phyloP scores from a whole-genome alignment of 2,329 filamentous ascomycete species.

The Penicillium janthinellum region DNA sequence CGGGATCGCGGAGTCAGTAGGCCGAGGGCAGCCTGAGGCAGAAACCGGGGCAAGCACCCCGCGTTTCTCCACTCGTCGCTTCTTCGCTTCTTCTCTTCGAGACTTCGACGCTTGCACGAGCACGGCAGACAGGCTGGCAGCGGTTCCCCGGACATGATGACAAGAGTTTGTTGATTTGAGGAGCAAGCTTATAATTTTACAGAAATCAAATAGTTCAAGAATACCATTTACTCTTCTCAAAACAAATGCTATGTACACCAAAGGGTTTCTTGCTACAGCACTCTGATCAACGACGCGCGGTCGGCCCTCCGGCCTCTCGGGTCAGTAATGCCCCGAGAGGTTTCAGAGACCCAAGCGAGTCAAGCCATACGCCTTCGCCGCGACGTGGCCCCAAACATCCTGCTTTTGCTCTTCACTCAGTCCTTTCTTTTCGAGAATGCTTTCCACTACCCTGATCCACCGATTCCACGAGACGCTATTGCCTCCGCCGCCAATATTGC shows the following conservation, averaged over 20 bases:
- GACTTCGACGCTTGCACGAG: neutral
- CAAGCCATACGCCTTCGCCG: slow-evolving; percentile 66
- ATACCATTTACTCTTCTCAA: neutral
- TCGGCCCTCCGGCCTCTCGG: slow-evolving; percentile 25
- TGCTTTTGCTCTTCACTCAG: slow-evolving; percentile 64
- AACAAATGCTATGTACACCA: neutral
- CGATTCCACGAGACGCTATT: slow-evolving; percentile 68
- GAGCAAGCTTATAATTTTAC: neutral
- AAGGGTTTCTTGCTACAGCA: neutral
- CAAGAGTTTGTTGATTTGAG: neutral
- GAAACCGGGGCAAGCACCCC: slow-evolving; percentile 25
- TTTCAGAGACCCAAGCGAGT: slow-evolving; percentile 26
- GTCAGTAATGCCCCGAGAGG: slow-evolving; percentile 35
- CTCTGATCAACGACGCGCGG: neutral
- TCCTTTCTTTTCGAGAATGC: slow-evolving; percentile 55
- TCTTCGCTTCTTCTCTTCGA: neutral
- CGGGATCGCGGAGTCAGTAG: slow-evolving; percentile 12
- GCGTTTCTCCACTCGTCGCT: slow-evolving; percentile 22
- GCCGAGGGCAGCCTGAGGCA: slow-evolving; percentile 22
- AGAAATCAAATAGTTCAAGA: neutral
- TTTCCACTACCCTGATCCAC: slow-evolving; percentile 73
- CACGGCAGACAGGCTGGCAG: neutral
- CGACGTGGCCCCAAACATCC: slow-evolving; percentile 73
- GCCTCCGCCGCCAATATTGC: slow-evolving; percentile 65
- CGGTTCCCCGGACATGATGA: neutral